Conservation (phyloP, 805 yeast genomes). For the Saccharomycopsis sp. region DNA sequence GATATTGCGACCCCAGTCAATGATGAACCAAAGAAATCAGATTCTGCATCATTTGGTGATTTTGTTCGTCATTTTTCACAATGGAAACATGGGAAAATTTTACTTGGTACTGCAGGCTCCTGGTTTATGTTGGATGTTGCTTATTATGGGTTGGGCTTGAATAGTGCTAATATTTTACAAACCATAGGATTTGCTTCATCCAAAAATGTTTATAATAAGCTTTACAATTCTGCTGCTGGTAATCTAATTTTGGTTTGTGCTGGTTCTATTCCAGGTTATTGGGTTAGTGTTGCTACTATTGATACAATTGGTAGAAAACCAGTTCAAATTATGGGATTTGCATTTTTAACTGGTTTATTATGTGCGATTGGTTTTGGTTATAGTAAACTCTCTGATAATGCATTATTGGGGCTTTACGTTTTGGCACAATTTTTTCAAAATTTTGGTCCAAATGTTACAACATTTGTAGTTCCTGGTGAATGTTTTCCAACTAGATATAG, state of each 20-base stretch:
- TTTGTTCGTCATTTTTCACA: conserved; percentile 67
- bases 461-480: conserved; percentile 89
- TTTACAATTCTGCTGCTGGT: conserved; percentile 83
- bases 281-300: conserved; percentile 74
- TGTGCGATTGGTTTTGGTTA: conserved; percentile 81
- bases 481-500: conserved; percentile 91
- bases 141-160: conserved; percentile 80
- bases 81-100: conserved; percentile 82
- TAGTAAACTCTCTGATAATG: conserved; percentile 58
- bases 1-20: conserved; percentile 50
- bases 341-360: conserved; percentile 62
- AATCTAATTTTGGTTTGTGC: conserved; percentile 89
- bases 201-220: conserved; percentile 57
- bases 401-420: conserved; percentile 70
- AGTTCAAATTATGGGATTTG: conserved; percentile 71
- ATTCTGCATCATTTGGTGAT: conserved; percentile 62
- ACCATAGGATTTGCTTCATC: conserved; percentile 80
- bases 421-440: conserved; percentile 82
- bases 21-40: conserved; percentile 14
- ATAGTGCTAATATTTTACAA: conserved; percentile 69
- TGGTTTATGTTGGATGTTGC: conserved; percentile 92
- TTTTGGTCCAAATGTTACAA: conserved; percentile 90
- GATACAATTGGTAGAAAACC: conserved; percentile 83
- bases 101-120: conserved; percentile 83
- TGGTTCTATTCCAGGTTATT: conserved; percentile 92